Percentiles rank a stretch among this genome's conserved stretches.
Conservation (phyloP, 805 yeast species). For the Saccharomycopsis oosterbeekiorum region DNA sequence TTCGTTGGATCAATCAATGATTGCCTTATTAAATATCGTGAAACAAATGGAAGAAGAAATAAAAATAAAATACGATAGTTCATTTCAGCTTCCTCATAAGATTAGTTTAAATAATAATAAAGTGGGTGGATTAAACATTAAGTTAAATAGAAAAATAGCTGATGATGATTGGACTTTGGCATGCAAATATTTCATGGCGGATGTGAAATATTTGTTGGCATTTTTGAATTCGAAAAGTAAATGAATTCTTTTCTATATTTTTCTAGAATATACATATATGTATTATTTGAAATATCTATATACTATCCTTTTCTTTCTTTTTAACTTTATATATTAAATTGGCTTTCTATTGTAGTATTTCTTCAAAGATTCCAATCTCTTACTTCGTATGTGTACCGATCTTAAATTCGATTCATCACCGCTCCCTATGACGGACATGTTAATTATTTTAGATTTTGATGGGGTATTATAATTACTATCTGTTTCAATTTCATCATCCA, state of each 20-base stretch:
- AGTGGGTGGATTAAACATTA: constrained; percentile 71
- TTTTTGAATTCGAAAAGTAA: constrained; percentile 41
- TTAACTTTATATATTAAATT: background rate
- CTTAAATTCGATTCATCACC: background rate
- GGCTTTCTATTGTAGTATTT: constrained; percentile 8
- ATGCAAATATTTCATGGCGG: constrained; percentile 69
- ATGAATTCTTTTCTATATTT: background rate
- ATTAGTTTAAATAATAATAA: constrained; percentile 48
- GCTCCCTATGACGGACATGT: constrained; percentile 3
- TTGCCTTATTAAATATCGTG: constrained; percentile 58
- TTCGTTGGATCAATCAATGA: constrained; percentile 72
- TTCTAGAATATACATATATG: too few relatives aligned
- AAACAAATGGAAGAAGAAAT: constrained; percentile 38
- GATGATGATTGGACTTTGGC: constrained; percentile 86
- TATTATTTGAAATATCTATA: background rate
- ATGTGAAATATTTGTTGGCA: constrained; percentile 77
- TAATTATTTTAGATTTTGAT: constrained; percentile 11
- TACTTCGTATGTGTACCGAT: background rate
- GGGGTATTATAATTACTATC: constrained; percentile 8
- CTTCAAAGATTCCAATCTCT: constrained; percentile 12
- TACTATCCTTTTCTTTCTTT: background rate
- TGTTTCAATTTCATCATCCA: background rate
- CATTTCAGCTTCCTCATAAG: constrained; percentile 60
- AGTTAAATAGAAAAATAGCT: constrained; percentile 49
- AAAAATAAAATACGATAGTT: constrained; percentile 12